Percentiles rank a stretch among this genome's conserved stretches.
phyloP scores from a whole-genome alignment of 805 yeast species.

The Zygosaccharomyces lentus region DNA sequence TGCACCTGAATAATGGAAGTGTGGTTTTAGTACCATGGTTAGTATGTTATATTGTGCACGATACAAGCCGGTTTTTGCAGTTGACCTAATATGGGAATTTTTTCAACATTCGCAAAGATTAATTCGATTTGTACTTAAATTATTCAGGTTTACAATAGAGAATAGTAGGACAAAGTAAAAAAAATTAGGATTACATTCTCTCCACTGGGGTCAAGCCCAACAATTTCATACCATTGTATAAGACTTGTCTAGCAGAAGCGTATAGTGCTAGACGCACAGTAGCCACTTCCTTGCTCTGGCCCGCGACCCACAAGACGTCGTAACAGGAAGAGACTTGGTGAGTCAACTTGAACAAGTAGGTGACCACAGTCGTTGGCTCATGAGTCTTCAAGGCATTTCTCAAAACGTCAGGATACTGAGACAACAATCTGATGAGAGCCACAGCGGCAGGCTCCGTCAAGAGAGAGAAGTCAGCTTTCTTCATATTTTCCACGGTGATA shows the following conservation, averaged over 20 bases:
- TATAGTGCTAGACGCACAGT: slow-evolving; percentile 89
- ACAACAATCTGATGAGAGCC: slow-evolving; percentile 67
- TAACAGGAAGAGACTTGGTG: slow-evolving; percentile 96
- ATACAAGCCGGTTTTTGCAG: too few species aligned
- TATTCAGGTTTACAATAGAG: background rate
- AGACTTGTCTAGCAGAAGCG: slow-evolving; percentile 81
- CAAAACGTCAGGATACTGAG: slow-evolving; percentile 88
- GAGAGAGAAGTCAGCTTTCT: slow-evolving; percentile 52
- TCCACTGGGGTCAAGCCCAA: slow-evolving; percentile 97
- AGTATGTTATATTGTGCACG: too few species aligned
- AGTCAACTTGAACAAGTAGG: slow-evolving; percentile 85
- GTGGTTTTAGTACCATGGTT: too few species aligned
- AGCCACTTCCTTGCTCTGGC: slow-evolving; percentile 84
- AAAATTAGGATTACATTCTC: slow-evolving; percentile 66
- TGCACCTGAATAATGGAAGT: too few species aligned
- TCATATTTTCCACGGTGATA: slow-evolving; percentile 42
- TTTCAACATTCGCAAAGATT: background rate
- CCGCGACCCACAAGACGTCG: slow-evolving; percentile 94
- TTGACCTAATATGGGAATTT: too few species aligned
- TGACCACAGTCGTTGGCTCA: slow-evolving; percentile 93
- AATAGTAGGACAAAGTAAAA: background rate
- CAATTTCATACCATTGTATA: slow-evolving; percentile 82
- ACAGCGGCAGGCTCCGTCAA: slow-evolving; percentile 69
- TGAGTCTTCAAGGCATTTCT: slow-evolving; percentile 75
- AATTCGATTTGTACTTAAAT: background rate